Percentiles rank a stretch among this genome's conserved stretches.
phyloP scores from a whole-genome alignment of 1,139 yeast genomes.

The Candida sp. region DNA sequence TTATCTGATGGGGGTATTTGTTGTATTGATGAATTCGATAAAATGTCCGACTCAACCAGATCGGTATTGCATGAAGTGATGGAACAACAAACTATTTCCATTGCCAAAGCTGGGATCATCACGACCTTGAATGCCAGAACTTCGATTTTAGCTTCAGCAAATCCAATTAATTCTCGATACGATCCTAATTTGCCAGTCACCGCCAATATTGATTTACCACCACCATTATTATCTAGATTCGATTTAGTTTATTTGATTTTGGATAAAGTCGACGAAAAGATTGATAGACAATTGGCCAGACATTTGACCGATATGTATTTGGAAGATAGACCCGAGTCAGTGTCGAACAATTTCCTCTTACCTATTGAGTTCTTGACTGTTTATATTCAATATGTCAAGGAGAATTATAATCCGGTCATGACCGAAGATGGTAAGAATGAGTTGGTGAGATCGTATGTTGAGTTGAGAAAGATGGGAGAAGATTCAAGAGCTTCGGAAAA shows the following conservation, averaged over 20 bases:
- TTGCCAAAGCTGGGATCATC: conserved; percentile 97
- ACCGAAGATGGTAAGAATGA: conserved; percentile 80
- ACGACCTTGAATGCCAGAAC: conserved; percentile 97
- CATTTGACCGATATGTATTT: conserved; percentile 91
- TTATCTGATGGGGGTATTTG: conserved; percentile 98
- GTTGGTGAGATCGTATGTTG: conserved; percentile 87
- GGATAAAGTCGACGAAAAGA: conserved; percentile 85
- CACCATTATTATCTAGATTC: conserved; percentile 90
- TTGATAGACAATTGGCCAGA: conserved; percentile 83
- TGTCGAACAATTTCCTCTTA: conserved; percentile 59
- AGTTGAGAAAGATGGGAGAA: conserved; percentile 92
- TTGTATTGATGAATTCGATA: conserved; percentile 98
- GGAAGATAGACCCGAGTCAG: conserved; percentile 82
- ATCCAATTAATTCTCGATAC: conserved; percentile 95
- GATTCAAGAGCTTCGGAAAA: conserved; percentile 83
- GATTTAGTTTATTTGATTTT: conserved; percentile 89
- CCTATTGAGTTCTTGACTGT: conserved; percentile 86
- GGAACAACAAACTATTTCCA: conserved; percentile 98
- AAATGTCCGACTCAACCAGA: conserved; percentile 92
- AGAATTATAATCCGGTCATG: conserved; percentile 71
- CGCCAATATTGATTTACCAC: conserved; percentile 92
- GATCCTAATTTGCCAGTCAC: conserved; percentile 94
- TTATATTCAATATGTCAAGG: conserved; percentile 91
- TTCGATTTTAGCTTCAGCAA: conserved; percentile 93
- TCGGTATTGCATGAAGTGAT: conserved; percentile 97